Evolutionary conservation across 129 eudicot species (phyloP), one percentile per base, ranked within the genome.

Genomic region (Chrysanthemum seticuspe): DNA sequence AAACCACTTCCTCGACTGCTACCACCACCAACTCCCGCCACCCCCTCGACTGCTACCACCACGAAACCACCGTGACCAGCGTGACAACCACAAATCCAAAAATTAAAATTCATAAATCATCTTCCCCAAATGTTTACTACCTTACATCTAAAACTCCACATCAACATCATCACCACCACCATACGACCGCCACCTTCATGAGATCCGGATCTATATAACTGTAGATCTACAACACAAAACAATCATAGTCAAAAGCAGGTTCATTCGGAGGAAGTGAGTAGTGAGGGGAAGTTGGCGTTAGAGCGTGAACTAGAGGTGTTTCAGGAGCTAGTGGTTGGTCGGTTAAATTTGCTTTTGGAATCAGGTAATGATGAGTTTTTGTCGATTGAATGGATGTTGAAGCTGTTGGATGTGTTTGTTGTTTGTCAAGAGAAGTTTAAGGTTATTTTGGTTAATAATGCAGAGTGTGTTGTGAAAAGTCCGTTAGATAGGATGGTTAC

Each of bases 371-470:
- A 84, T 52, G 92, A 91, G 4, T 76, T 91, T 55, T 88, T 91
- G 19, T 86, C 96, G 5, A 66, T 80, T 62, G 58, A 68, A 23
- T 91, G 97, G 97, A 77, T 88, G 58, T 82, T 70, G 44, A 86
- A 83, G 72, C 80, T 91, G 9, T 78, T 91, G 13, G 89, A 88
- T 60, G 88, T 84, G 2, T 84, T 80, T 50, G 55, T 83, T n/a
- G 36, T 15, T 18, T 91, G 97, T 74, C 90, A 78, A 19, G 96
- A 91, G 40, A 87, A 84, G 68, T 91, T 91, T 60, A 82, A 76
- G 64, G 67, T 53, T 29, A 68, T 91, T 29, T 65, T 91, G 12
- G 19, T 31, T 65, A 83, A 88, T 6, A 86, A 86, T 53, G 56
- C 76, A 10, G 82, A 68, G 45, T 62, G 9, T 15, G 80, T 91